A percentile compares a stretch with the other conserved stretches of the same genome.
These are phyloP conservation scores for Fusarium tanahbumbuense DNA, from an alignment of 2,329 filamentous ascomycete genomes.

Conservation along the genomic window DNA sequence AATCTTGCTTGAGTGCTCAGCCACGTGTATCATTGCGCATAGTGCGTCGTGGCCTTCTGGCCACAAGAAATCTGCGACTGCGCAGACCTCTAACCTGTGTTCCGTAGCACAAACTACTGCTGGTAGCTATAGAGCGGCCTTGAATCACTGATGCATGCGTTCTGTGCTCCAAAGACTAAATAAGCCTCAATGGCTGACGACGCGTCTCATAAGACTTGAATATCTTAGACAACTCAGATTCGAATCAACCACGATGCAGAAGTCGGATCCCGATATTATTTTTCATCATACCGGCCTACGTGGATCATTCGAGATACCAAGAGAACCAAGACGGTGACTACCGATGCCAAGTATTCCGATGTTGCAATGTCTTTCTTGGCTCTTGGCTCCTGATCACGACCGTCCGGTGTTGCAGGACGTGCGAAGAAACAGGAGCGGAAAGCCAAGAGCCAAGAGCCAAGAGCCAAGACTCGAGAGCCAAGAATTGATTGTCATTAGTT, in stretches of 20 bases:
- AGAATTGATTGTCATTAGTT: not conserved
- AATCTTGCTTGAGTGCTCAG: not conserved
- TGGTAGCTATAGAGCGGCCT: no score
- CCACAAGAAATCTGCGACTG: not conserved
- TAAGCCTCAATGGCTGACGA: conserved; percentile 31
- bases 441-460: not conserved
- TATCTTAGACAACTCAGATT: no score
- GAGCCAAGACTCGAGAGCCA: not conserved
- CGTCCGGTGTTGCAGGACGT: not conserved
- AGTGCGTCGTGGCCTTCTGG: not conserved
- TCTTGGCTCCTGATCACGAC: conserved; percentile 9
- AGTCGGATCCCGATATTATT: not conserved
- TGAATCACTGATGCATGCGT: no score
- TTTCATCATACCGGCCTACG: not conserved
- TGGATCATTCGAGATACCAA: conserved; percentile 30
- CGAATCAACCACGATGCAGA: conserved; percentile 9
- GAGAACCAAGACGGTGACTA: conserved; percentile 30
- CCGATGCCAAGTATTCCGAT: conserved; percentile 28
- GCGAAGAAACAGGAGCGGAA: no score
- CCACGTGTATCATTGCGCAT: not conserved
- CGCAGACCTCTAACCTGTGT: not conserved
- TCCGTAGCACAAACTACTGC: conserved; percentile 5
- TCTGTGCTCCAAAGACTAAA: not conserved
- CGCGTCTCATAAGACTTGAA: no score
- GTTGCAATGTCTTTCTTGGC: conserved; percentile 20